Base-by-base conservation (phyloP, 2,329 filamentous ascomycete genomes). In the Gaeumannomyces sp. region DNA sequence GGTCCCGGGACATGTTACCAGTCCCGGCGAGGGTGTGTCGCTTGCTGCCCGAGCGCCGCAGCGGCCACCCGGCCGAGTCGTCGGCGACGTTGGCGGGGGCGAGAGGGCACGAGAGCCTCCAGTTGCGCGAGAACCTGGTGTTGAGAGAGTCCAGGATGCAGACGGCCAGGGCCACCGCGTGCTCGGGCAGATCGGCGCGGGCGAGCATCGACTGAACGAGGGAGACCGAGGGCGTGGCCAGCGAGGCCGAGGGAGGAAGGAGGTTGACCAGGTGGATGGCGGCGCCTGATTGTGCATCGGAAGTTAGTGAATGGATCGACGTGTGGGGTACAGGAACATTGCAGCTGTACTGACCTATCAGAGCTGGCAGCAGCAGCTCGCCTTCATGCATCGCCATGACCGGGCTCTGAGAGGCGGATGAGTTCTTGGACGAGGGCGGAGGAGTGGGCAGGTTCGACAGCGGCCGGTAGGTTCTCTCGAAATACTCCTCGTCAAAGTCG, bases 361-460 rank as follows among this genome's bases (percentile, higher is more conserved):
- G 75, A 71, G 60, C 72, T 69, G 59, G 50, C 53, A 62, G 60
- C 19, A 64, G 38, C 13, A 29, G 19, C 53, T 66, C 62, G 19
- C 13, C 64, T 1, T 64, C 63, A 8, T 60, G 63, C 8, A 64
- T 57, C n/a, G 74, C 73, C 64, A 76, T 73, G 56, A 73, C 72
- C 60, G 81, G 79, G 61, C 80, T 81, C 70, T 80, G 78, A 57
- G 73, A 72, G 33, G 77, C 77, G 45, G 78, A 80, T 14, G 79
- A 79, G 63, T 73, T 77, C 66, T 76, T 76, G 62, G 81, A 81
- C 59, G 84, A 87, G 14, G 81, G 82, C 59, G 87, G 87, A 67
- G 87, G 87, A 63, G 87, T 90, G 28, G 87, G 87, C 28, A 90
- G 81, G 73, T 87, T 88, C 35, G 87, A 89, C 63, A 90, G 79